Percentiles rank a stretch among this genome's conserved stretches.
These are phyloP conservation scores for Fusarium metavorans DNA, from an alignment of 2,329 filamentous ascomycete species.

Conservation along the genomic window DNA sequence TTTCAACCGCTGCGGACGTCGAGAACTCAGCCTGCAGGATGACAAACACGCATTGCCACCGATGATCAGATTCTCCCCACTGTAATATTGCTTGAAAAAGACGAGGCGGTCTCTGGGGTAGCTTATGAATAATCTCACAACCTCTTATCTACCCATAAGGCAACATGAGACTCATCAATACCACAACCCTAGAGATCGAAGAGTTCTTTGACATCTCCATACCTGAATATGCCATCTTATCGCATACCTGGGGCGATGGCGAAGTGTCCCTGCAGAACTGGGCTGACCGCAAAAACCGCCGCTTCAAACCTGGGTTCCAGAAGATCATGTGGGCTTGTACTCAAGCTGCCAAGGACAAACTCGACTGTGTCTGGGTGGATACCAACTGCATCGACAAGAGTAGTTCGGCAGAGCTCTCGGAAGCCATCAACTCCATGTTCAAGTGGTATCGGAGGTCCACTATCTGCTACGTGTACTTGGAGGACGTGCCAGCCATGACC, in stretches of 20 bases:
- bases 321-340: neutral
- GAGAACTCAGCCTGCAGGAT: neutral
- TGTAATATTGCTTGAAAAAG: neutral
- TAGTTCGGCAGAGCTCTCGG: neutral
- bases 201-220: neutral
- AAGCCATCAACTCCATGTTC: neutral
- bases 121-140: too few relatives aligned
- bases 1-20: neutral
- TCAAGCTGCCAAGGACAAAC: neutral
- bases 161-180: neutral
- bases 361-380: neutral
- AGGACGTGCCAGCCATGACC: neutral
- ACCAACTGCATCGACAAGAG: neutral
- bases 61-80: neutral
- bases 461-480: neutral
- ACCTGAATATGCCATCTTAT: neutral
- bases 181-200: neutral
- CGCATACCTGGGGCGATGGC: neutral
- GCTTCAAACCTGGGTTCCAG: neutral
- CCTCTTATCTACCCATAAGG: neutral
- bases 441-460: neutral
- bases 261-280: neutral
- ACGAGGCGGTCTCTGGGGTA: neutral
- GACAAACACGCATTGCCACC: neutral
- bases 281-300: neutral